Evolutionary conservation across 2,329 filamentous ascomycete genomes (phyloP).

Genomic region (Penicillium sp.): DNA sequence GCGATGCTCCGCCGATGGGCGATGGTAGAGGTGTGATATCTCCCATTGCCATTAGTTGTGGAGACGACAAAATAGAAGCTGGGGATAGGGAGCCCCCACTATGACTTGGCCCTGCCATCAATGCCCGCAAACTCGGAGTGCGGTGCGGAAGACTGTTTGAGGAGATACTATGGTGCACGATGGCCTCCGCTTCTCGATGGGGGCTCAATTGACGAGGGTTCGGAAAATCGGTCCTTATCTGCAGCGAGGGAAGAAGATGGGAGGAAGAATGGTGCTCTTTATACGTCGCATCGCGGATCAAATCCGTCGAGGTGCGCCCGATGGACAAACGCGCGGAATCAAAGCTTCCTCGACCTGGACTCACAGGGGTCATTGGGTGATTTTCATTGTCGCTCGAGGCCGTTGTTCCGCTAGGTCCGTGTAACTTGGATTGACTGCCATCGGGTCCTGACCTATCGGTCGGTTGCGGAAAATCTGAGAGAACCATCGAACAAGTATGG

Average conservation of each 20-base stretch:
- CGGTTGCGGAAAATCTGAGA: slow-evolving; percentile 27
- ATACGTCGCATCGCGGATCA: slow-evolving; percentile 18
- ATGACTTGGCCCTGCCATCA: slow-evolving; percentile 43
- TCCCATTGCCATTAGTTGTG: slow-evolving; percentile 74
- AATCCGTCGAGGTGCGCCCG: slow-evolving; percentile 12
- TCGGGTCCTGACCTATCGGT: slow-evolving; percentile 32
- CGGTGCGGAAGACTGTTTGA: slow-evolving; percentile 49
- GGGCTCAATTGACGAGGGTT: slow-evolving; percentile 33
- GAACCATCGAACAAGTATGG: slow-evolving; percentile 30
- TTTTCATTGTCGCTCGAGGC: slow-evolving; percentile 26
- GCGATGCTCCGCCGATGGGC: slow-evolving; percentile 58
- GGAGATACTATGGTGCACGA: slow-evolving; percentile 47
- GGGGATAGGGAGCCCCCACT: slow-evolving; percentile 57
- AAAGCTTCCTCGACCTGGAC: slow-evolving; percentile 19
- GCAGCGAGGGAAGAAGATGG: slow-evolving; percentile 33
- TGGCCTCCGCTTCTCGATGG: slow-evolving; percentile 38
- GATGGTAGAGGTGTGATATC: slow-evolving; percentile 81
- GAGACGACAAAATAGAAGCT: slow-evolving; percentile 73
- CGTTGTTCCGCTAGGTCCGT: slow-evolving; percentile 24
- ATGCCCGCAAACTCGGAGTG: slow-evolving; percentile 50
- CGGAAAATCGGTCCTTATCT: slow-evolving; percentile 43
- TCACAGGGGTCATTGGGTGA: slow-evolving; percentile 20
- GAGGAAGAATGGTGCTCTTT: slow-evolving; percentile 15
- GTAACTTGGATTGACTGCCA: slow-evolving; percentile 25
- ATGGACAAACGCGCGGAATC: slow-evolving; percentile 17